These are phyloP conservation scores for Lactarius quietus DNA, from an alignment of 768 basidiomycete genomes.

Conservation along the genomic window DNA sequence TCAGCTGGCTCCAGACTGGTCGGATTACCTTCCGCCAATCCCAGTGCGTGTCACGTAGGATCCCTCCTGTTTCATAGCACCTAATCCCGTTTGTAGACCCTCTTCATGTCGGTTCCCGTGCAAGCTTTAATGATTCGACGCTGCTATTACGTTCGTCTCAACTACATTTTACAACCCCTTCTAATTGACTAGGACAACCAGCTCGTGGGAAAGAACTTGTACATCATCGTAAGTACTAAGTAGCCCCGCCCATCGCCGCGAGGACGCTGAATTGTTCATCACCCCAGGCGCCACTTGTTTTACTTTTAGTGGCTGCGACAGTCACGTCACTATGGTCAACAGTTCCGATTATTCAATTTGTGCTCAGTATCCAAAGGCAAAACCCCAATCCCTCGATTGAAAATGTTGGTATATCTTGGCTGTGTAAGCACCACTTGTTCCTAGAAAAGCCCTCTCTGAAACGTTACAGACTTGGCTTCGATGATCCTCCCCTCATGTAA, in stretches of 20 bases:
- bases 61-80: background rate
- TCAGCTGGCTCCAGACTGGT: background rate
- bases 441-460: background rate
- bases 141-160: slow-evolving; percentile 16
- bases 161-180: background rate
- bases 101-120: slow-evolving; percentile 10
- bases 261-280: background rate
- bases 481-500: background rate
- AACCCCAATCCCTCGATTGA: background rate
- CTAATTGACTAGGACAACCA: background rate
- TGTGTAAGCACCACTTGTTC: background rate
- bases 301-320: slow-evolving; percentile 4
- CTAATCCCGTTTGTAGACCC: slow-evolving; percentile 2
- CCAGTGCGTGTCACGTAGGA: slow-evolving; percentile 4
- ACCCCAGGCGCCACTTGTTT: slow-evolving; percentile 2
- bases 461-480: background rate
- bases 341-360: background rate
- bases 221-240: slow-evolving; percentile 15
- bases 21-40: background rate
- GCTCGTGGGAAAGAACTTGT: slow-evolving; percentile 9
- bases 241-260: background rate
- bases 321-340: background rate
- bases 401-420: background rate
- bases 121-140: slow-evolving; percentile 17
- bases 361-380: background rate